Conservation (phyloP, 2,329 filamentous ascomycete species). For the Elsinoe perseae region DNA sequence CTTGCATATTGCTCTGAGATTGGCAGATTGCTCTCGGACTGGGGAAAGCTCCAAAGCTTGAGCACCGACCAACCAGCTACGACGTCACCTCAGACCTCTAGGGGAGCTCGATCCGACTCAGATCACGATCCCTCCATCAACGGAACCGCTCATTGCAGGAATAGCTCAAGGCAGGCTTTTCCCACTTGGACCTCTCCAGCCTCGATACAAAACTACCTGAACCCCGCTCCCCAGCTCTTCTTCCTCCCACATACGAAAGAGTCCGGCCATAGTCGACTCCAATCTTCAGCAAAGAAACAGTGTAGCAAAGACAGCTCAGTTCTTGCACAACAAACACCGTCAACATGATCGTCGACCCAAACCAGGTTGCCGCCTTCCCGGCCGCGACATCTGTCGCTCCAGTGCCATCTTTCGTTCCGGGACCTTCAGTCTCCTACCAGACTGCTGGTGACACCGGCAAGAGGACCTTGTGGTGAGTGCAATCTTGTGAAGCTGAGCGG, state of each 20-base stretch:
- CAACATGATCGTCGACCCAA: slow-evolving; percentile 41
- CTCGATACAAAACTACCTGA: slow-evolving; percentile 14
- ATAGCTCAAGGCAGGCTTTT: slow-evolving; percentile 7
- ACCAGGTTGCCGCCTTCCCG: slow-evolving; percentile 36
- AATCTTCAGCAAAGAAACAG: not conserved
- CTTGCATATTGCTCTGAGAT: slow-evolving; percentile 4
- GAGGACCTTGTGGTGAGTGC: slow-evolving; percentile 39
- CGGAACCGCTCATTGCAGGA: not conserved
- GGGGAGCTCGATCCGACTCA: slow-evolving; percentile 8
- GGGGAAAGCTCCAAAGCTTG: slow-evolving; percentile 16
- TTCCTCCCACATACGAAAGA: not conserved
- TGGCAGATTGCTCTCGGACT: not conserved
- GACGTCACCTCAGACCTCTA: slow-evolving; percentile 13
- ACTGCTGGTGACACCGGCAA: slow-evolving; percentile 36
- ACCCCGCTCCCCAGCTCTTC: slow-evolving; percentile 9
- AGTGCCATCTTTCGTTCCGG: slow-evolving; percentile 39
- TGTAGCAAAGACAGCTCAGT: not conserved
- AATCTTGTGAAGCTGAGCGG: not conserved
- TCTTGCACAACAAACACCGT: slow-evolving; percentile 17
- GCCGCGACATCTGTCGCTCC: slow-evolving; percentile 22
- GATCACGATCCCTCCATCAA: slow-evolving; percentile 14
- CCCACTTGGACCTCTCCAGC: not conserved
- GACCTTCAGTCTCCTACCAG: slow-evolving; percentile 35
- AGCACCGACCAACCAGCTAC: slow-evolving; percentile 13
- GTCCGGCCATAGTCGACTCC: slow-evolving; percentile 10